phyloP scores from a whole-genome alignment of 2,329 filamentous ascomycete species.

The Aspergillus terreus region DNA sequence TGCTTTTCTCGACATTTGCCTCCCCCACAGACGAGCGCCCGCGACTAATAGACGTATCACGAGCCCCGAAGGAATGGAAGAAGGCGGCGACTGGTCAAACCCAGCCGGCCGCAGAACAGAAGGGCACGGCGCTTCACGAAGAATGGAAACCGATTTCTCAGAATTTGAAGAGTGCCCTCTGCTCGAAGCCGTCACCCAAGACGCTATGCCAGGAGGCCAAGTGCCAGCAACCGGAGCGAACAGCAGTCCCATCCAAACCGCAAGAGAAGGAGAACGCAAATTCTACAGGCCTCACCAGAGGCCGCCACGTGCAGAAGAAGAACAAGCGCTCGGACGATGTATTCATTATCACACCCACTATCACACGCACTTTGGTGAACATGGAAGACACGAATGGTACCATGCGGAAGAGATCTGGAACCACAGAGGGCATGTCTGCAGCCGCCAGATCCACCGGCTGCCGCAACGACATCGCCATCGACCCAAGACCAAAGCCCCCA shows the following conservation, averaged over 20 bases:
- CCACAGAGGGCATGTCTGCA: constrained; percentile 16
- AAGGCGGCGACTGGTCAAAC: constrained; percentile 6
- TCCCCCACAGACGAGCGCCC: constrained; percentile 17
- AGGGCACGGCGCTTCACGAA: constrained; percentile 18
- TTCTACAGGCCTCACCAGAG: constrained; percentile 9
- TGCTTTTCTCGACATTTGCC: constrained; percentile 26
- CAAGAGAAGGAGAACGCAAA: constrained; percentile 23
- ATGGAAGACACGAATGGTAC: constrained; percentile 21
- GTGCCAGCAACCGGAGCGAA: constrained; percentile 7
- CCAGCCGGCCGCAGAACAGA: constrained; percentile 16
- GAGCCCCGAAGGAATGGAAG: constrained; percentile 18
- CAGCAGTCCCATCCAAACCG: constrained; percentile 15
- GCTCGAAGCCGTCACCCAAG: constrained; percentile 27
- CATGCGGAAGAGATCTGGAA: constrained; percentile 10
- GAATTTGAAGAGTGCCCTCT: constrained; percentile 34
- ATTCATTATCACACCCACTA: constrained; percentile 40
- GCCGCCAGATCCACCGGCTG: constrained; percentile 6
- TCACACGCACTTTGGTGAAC: constrained; percentile 38
- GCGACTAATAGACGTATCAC: constrained; percentile 19
- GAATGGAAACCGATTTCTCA: constrained; percentile 28
- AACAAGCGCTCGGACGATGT: constrained; percentile 27
- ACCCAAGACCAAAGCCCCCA: constrained; percentile 24
- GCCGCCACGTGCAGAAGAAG: constrained; percentile 12
- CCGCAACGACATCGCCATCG: constrained; percentile 27
- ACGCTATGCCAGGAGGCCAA: constrained; percentile 22